These are phyloP conservation scores for Aspergillus conjunctus DNA, from an alignment of 495 filamentous ascomycete species.

Conservation along the genomic window DNA sequence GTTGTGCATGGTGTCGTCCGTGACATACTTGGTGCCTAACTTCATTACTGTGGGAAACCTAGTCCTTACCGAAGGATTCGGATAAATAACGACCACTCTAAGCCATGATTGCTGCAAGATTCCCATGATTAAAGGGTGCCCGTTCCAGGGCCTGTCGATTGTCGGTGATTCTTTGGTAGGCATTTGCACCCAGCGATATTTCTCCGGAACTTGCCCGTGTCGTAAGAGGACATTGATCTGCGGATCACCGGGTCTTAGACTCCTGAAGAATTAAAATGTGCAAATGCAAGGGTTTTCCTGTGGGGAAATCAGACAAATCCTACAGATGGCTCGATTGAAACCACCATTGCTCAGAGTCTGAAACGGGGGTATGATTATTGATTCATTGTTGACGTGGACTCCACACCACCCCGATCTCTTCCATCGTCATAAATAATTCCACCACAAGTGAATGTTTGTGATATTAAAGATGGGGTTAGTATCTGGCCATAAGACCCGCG, in stretches of 20 bases:
- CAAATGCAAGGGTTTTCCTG: neutral
- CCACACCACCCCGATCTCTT: neutral
- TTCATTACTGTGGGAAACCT: neutral
- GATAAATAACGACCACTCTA: conserved; percentile 1
- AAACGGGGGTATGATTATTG: neutral
- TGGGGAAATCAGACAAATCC: neutral
- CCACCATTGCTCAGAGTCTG: neutral
- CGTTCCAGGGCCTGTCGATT: neutral
- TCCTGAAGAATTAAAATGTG: conserved; percentile 3
- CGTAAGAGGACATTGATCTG: neutral
- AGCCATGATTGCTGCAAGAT: neutral
- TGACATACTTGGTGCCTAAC: neutral
- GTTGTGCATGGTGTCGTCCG: neutral
- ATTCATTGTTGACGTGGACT: conserved; percentile 2
- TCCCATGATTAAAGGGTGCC: neutral
- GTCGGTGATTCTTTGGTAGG: neutral
- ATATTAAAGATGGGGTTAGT: neutral
- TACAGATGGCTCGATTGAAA: neutral
- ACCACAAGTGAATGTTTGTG: neutral
- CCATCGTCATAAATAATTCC: neutral
- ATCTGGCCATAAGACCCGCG: neutral
- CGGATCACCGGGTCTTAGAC: neutral
- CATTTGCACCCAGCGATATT: neutral
- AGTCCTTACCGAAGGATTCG: neutral
- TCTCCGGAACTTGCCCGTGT: neutral